phyloP scores from a whole-genome alignment of 179 eudicot genomes.

The Drosera spatulata region DNA sequence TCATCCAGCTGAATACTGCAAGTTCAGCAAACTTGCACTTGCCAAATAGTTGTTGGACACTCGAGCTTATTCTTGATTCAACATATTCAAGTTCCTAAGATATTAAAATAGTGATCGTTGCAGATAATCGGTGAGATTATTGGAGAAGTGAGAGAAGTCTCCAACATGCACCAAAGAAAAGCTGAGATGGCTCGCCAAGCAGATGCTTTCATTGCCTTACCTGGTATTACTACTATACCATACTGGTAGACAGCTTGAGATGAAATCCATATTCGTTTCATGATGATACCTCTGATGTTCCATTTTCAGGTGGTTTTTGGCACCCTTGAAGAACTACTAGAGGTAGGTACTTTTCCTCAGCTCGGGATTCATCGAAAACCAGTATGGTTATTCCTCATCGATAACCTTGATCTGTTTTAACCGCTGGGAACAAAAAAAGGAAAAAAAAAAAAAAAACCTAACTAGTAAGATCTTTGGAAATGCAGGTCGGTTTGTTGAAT shows the following conservation, averaged over 20 bases:
- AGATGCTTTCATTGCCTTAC: slow-evolving; percentile 91
- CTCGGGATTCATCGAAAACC: slow-evolving; percentile 93
- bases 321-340: slow-evolving; percentile 86
- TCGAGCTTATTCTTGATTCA: no score
- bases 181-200: slow-evolving; percentile 99
- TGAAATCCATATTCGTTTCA: no score
- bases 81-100: no score
- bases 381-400: slow-evolving; percentile 29
- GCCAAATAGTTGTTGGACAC: no score
- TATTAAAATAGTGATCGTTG: slow-evolving; percentile 5
- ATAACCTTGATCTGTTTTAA: background rate
- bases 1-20: no score
- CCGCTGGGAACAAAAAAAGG: no score
- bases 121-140: slow-evolving; percentile 83
- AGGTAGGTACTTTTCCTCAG: slow-evolving; percentile 90
- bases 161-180: slow-evolving; percentile 92
- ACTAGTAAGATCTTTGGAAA: background rate
- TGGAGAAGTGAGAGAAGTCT: slow-evolving; percentile 79
- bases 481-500: slow-evolving; percentile 92
- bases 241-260: no score
- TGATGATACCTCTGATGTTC: no score
- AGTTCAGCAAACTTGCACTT: no score
- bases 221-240: slow-evolving; percentile 28
- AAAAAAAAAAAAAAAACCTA: background rate
- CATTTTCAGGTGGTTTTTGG: slow-evolving; percentile 76